A percentile compares a stretch with the other conserved stretches of the same genome.
These are phyloP conservation scores for Thraustochytrium striatum DNA, from an alignment of 352 stramenopile genomes.

Conservation along the genomic window DNA sequence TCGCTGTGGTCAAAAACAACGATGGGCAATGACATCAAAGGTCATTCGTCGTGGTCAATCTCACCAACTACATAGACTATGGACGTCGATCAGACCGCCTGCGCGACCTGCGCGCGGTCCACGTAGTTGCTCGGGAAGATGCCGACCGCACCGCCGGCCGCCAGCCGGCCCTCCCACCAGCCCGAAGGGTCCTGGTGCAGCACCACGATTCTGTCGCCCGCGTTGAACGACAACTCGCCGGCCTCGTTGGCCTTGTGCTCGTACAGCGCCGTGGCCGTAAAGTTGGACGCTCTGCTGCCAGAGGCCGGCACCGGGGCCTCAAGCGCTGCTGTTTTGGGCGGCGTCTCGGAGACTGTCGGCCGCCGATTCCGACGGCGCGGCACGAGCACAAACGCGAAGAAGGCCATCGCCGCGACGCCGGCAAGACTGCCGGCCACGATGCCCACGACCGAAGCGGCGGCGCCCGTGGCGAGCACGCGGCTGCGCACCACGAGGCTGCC, in stretches of 20 bases:
- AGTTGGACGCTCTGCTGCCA: not conserved
- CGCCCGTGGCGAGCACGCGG: not conserved
- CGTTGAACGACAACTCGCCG: conserved; percentile 48
- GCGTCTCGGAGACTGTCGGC: not conserved
- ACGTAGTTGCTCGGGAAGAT: conserved; percentile 52
- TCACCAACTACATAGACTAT: no score
- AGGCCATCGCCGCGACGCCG: not conserved
- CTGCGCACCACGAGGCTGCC: conserved; percentile 24
- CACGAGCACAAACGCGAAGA: not conserved
- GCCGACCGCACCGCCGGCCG: no score
- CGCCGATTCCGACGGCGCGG: not conserved
- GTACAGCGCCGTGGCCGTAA: conserved; percentile 45
- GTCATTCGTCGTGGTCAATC: no score
- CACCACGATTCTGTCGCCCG: conserved; percentile 49
- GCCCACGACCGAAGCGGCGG: conserved; percentile 3
- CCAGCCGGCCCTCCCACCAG: conserved; percentile 54
- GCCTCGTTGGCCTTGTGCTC: conserved; percentile 46
- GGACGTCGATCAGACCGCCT: no score
- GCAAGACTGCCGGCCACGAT: not conserved
- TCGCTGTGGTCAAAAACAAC: no score
- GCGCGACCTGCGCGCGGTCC: no score
- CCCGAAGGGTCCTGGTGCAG: conserved; percentile 50
- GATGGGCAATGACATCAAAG: no score
- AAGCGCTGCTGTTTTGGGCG: not conserved
- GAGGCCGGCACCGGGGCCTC: not conserved